phyloP scores from a whole-genome alignment of 495 filamentous ascomycete genomes.

The Cercophora samala region DNA sequence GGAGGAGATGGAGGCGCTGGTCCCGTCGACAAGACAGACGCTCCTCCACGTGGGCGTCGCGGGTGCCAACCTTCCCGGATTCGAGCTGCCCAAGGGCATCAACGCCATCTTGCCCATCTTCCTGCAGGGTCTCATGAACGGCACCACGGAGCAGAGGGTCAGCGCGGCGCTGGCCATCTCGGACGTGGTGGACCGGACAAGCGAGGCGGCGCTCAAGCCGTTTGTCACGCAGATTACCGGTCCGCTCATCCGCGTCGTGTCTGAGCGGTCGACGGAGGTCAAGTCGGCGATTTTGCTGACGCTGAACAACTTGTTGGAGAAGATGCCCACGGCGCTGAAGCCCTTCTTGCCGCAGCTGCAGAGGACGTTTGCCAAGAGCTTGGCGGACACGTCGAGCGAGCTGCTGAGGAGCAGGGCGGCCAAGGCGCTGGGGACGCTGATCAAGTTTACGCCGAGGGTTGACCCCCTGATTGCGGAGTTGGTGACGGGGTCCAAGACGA shows the following conservation, averaged over 20 bases:
- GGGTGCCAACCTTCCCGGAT: conserved; percentile 81
- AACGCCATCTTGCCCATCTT: conserved; percentile 96
- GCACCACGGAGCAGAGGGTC: conserved; percentile 83
- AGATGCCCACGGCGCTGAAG: conserved; percentile 93
- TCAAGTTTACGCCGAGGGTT: conserved; percentile 92
- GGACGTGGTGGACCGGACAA: conserved; percentile 90
- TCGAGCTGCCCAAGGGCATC: conserved; percentile 94
- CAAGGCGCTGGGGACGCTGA: conserved; percentile 92
- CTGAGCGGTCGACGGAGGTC: conserved; percentile 90
- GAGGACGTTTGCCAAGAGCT: conserved; percentile 90
- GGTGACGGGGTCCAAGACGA: conserved; percentile 87
- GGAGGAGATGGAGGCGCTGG: conserved; percentile 97
- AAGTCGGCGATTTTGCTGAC: conserved; percentile 93
- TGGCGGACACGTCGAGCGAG: conserved; percentile 91
- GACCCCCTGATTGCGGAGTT: conserved; percentile 84
- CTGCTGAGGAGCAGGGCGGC: conserved; percentile 81
- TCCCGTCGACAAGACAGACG: conserved; percentile 76
- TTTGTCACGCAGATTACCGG: conserved; percentile 98
- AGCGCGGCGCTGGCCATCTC: conserved; percentile 90
- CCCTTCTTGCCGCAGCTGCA: conserved; percentile 97
- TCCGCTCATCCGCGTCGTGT: conserved; percentile 94
- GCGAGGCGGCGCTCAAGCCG: conserved; percentile 75
- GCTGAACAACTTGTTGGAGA: conserved; percentile 90
- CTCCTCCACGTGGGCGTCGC: conserved; percentile 83
- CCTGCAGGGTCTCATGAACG: conserved; percentile 95